A percentile compares a stretch with the other conserved stretches of the same genome.
phyloP scores from a whole-genome alignment of 106 monocot species.

The Narthecium ossifragum region DNA sequence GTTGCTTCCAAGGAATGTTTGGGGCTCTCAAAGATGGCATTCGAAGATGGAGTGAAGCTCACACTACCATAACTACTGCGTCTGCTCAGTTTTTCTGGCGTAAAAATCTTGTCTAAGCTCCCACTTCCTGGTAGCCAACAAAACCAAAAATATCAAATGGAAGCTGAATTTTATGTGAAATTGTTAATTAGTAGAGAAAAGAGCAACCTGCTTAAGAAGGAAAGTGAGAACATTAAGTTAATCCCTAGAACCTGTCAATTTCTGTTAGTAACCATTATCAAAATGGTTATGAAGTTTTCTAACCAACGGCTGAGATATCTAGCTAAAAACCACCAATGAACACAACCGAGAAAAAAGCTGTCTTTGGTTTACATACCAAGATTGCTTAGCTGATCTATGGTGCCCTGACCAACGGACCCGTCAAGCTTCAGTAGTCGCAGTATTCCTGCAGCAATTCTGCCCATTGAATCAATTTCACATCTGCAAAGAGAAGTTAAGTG shows the following conservation, averaged over 20 bases:
- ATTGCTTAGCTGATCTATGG: constrained; percentile 85
- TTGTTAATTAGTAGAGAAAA: not conserved
- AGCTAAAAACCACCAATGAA: too few species aligned
- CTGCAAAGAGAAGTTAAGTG: constrained; percentile 61
- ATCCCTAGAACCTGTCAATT: not conserved
- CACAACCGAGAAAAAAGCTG: too few species aligned
- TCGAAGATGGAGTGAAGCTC: constrained; percentile 41
- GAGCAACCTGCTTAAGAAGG: not conserved
- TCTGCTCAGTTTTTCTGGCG: constrained; percentile 65
- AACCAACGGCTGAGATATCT: too few species aligned
- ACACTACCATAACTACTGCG: constrained; percentile 51
- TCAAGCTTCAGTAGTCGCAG: constrained; percentile 82
- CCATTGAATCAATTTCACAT: constrained; percentile 81
- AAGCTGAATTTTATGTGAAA: too few species aligned
- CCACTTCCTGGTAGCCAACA: constrained; percentile 54
- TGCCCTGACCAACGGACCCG: constrained; percentile 63
- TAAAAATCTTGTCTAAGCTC: constrained; percentile 66
- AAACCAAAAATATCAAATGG: too few species aligned
- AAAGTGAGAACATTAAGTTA: not conserved
- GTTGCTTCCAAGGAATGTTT: constrained; percentile 29
- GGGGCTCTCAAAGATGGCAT: constrained; percentile 20
- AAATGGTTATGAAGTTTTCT: not conserved
- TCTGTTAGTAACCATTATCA: not conserved
- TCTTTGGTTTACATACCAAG: constrained; percentile 46
- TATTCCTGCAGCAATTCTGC: constrained; percentile 87